Evolutionary conservation across 768 basidiomycete species (phyloP).

Genomic region (Hemileccinum rubropunctum): DNA sequence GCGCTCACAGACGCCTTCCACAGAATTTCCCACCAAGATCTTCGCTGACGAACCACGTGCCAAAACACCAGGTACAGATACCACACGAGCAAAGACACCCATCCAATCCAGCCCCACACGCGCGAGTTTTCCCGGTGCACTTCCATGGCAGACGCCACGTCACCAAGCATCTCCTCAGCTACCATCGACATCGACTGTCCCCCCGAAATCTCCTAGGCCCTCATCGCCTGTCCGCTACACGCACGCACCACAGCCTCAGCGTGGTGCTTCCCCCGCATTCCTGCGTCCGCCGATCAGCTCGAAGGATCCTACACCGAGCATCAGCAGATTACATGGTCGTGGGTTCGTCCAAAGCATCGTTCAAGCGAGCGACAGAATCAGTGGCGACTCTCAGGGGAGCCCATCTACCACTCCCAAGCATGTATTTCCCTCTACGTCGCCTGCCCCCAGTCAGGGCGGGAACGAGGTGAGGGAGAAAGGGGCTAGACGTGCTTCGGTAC

Average conservation of each 20-base stretch:
- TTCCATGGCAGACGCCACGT: slow-evolving; percentile 23
- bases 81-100: slow-evolving; percentile 14
- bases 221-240: slow-evolving; percentile 41
- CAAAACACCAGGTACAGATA: slow-evolving; percentile 20
- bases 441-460: slow-evolving; percentile 33
- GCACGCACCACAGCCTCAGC: slow-evolving; percentile 40
- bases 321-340: slow-evolving; percentile 78
- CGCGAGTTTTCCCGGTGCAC: slow-evolving; percentile 12
- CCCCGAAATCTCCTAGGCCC: slow-evolving; percentile 27
- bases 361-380: slow-evolving; percentile 58
- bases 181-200: slow-evolving; percentile 27
- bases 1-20: slow-evolving; percentile 19
- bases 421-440: slow-evolving; percentile 26
- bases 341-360: slow-evolving; percentile 87
- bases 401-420: slow-evolving; percentile 27
- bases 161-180: slow-evolving; percentile 33
- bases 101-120: slow-evolving; percentile 17
- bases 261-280: slow-evolving; percentile 55
- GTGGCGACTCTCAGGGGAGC: slow-evolving; percentile 33
- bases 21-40: slow-evolving; percentile 11
- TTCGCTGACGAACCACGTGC: slow-evolving; percentile 18
- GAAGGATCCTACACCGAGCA: slow-evolving; percentile 79
- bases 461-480: slow-evolving; percentile 38
- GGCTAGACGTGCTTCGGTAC: slow-evolving; percentile 45
- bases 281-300: slow-evolving; percentile 41